Conservation (phyloP, 2,329 filamentous ascomycete genomes). For the Pseudopithomyces chartarum region DNA sequence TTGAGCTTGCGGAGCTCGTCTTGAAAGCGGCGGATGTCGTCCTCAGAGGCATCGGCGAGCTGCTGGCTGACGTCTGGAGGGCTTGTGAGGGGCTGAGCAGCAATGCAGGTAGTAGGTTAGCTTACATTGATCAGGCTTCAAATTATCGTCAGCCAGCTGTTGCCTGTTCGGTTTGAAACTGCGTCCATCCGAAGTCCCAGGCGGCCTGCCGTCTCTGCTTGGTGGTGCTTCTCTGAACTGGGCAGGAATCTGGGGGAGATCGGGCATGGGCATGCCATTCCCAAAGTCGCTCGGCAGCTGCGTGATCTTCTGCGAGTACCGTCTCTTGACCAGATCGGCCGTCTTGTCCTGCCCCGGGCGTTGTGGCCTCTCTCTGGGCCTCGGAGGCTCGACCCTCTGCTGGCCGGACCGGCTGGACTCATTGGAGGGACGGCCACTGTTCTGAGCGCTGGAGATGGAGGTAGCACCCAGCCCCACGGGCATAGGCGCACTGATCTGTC, state of each 20-base stretch:
- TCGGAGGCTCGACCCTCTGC: slow-evolving; percentile 36
- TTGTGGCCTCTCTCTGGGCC: slow-evolving; percentile 49
- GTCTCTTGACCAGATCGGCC: slow-evolving; percentile 85
- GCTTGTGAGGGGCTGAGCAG: slow-evolving; percentile 7
- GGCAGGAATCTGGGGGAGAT: slow-evolving; percentile 64
- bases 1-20: slow-evolving; percentile 76
- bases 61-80: slow-evolving; percentile 66
- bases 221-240: slow-evolving; percentile 61
- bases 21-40: slow-evolving; percentile 84
- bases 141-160: slow-evolving; percentile 76
- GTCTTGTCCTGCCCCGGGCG: slow-evolving; percentile 55
- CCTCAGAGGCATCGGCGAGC: slow-evolving; percentile 82
- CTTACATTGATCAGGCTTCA: slow-evolving; percentile 79
- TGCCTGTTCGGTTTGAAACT: slow-evolving; percentile 75
- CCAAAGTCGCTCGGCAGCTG: slow-evolving; percentile 73
- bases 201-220: slow-evolving; percentile 52
- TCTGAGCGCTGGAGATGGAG: slow-evolving; percentile 38
- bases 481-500: slow-evolving; percentile 57
- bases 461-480: slow-evolving; percentile 34
- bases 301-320: slow-evolving; percentile 93
- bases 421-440: slow-evolving; percentile 39
- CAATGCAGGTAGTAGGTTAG: slow-evolving; percentile 5
- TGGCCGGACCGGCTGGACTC: slow-evolving; percentile 44
- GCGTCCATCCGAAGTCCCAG: slow-evolving; percentile 55
- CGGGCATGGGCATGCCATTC: slow-evolving; percentile 66